phyloP scores from a whole-genome alignment of 2,329 filamentous ascomycete species.

The Lachnellula arida region DNA sequence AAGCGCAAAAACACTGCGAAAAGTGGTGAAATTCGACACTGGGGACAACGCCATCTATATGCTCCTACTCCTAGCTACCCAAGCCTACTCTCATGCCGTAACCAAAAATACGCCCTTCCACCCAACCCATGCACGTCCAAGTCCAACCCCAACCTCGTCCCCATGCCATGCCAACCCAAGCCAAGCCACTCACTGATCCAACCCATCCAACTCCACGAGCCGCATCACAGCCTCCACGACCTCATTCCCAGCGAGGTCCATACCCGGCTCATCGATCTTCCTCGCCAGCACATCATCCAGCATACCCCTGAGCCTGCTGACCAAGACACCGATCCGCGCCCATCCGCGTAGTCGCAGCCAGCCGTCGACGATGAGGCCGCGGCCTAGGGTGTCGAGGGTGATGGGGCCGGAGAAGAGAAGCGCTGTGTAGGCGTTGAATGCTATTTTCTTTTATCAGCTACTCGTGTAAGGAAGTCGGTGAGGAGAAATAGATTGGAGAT shows the following conservation, averaged over 20 bases:
- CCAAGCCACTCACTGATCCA: conserved; percentile 48
- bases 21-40: not conserved
- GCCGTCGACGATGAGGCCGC: conserved; percentile 84
- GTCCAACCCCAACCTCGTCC: not conserved
- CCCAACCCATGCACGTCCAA: not conserved
- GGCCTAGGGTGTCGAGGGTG: conserved; percentile 77
- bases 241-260: conserved; percentile 54
- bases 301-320: conserved; percentile 77
- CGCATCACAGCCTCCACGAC: conserved; percentile 74
- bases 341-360: conserved; percentile 86
- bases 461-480: not conserved
- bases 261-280: conserved; percentile 71
- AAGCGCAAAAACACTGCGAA: not conserved
- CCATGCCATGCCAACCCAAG: too few relatives aligned
- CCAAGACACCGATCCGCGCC: conserved; percentile 89
- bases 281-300: conserved; percentile 77
- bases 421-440: conserved; percentile 84
- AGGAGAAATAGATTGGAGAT: not conserved
- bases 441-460: conserved; percentile 33
- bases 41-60: conserved; percentile 12
- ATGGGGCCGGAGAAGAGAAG: conserved; percentile 85
- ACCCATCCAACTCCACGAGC: conserved; percentile 83
- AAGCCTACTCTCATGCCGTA: too few relatives aligned
- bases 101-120: not conserved
- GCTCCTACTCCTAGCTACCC: not conserved